phyloP scores from a whole-genome alignment of 2,329 filamentous ascomycete genomes.

The Phialemoniopsis sp. region DNA sequence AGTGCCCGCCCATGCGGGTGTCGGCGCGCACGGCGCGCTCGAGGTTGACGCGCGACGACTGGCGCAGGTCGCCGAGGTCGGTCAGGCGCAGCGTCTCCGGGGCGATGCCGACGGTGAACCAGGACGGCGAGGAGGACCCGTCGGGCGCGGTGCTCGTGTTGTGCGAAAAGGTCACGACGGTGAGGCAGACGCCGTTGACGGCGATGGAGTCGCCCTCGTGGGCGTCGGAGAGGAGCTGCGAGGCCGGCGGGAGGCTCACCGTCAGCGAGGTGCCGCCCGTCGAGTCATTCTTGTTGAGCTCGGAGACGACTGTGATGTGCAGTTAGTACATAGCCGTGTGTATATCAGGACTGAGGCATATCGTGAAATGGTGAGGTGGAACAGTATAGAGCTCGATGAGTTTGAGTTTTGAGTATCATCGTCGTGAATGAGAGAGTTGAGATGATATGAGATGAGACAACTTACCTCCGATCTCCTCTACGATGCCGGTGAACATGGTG shows the following conservation, averaged over 20 bases:
- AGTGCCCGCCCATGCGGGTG: constrained; percentile 96
- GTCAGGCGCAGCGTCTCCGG: constrained; percentile 95
- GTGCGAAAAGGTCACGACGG: constrained; percentile 60
- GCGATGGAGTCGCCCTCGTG: constrained; percentile 90
- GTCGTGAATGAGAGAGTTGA: too few species aligned
- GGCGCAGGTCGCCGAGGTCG: constrained; percentile 74
- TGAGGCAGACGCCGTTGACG: constrained; percentile 94
- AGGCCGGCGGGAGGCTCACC: constrained; percentile 64
- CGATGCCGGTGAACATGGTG: constrained; percentile 91
- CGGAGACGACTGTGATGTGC: constrained; percentile 64
- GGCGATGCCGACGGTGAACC: constrained; percentile 88
- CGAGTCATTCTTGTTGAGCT: constrained; percentile 74
- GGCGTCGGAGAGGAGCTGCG: constrained; percentile 76
- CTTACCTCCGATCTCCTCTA: constrained; percentile 89
- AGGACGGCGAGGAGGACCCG: constrained; percentile 22
- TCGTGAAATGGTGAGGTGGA: not conserved
- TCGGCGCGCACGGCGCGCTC: constrained; percentile 88
- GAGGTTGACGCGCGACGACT: constrained; percentile 75
- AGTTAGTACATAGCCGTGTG: too few species aligned
- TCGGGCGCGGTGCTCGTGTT: too few species aligned
- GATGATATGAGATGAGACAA: constrained; percentile 9
- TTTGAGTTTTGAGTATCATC: too few species aligned
- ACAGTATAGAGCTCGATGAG: too few species aligned
- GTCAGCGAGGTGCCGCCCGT: constrained; percentile 88
- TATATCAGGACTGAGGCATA: too few species aligned